Base-by-base conservation (phyloP, 1,139 yeast species). In the Hemisphaericaspora subhashii region DNA sequence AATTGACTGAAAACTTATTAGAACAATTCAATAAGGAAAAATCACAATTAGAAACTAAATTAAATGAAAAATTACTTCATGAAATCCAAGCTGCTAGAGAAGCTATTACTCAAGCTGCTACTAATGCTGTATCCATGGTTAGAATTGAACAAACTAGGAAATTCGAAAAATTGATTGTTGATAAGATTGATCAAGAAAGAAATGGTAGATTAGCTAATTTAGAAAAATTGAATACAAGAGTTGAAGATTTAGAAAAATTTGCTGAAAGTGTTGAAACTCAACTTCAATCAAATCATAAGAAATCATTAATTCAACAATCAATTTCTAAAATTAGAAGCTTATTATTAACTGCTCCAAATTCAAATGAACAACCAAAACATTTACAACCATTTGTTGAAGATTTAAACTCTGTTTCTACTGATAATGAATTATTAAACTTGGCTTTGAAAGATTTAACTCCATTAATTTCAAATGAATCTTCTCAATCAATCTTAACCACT, bases 141-240 rank as follows among this genome's bases (percentile, higher is more conserved):
- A 81, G 88, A 54, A 70, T 83, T 43, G 83, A 81, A 50, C 85
- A 86, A 52, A 80, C 89, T 43, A 77, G 81, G 52, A 81, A 81
- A 54, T 84, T 88, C 60, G 82, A 85, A 48, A 68, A 75, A 46
- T 72, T 82, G 45, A 70, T 92, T 41, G 63, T 75, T 36, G 76
- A 79, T 35, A 79, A 77, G 47, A 77, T 94, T 37, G 95, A 88
- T 52, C 55, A 67, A 23, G 98, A 92, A 69, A 83, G 98, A 62
- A 72, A 81, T 42, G 89, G 90, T 25, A 83, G 95, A 57, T 77
- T 89, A 52, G 77, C 86, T 37, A 75, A 83, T 54, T 73, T 92
- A 53, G 74, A 75, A 23, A 77, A 78, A 44, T 72, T 94, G 42
- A 68, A 77, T 49, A 55, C 66, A 23, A 74, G 84, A 51, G 71